A percentile compares a stretch with the other conserved stretches of the same genome.
These are phyloP conservation scores for Anthostomella pinea DNA, from an alignment of 2,329 filamentous ascomycete species.

Conservation along the genomic window DNA sequence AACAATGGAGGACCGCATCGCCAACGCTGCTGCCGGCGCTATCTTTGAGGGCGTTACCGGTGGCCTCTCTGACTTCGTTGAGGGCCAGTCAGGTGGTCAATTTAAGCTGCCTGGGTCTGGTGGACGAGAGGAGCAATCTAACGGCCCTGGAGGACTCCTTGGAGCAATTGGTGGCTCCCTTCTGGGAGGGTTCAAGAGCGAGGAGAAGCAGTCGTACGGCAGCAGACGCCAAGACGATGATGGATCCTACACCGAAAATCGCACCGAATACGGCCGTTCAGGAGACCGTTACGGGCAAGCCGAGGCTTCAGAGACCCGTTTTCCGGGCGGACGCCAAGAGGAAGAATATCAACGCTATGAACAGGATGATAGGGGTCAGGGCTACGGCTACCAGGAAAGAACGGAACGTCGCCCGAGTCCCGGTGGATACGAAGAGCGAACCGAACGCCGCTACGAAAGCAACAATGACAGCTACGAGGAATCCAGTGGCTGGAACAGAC, in stretches of 20 bases:
- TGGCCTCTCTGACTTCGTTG: slow-evolving; percentile 45
- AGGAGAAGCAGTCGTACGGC: slow-evolving; percentile 53
- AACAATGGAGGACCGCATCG: slow-evolving; percentile 55
- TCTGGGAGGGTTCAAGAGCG: slow-evolving; percentile 58
- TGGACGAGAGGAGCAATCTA: slow-evolving; percentile 46
- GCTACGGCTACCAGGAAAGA: slow-evolving; percentile 58
- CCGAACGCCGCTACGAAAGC: slow-evolving; percentile 48
- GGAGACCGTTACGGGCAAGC: slow-evolving; percentile 59
- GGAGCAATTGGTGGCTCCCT: slow-evolving; percentile 66
- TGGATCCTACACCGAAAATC: slow-evolving; percentile 58
- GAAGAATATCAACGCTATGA: slow-evolving; percentile 63
- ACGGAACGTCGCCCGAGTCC: slow-evolving; percentile 51
- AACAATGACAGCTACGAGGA: slow-evolving; percentile 32
- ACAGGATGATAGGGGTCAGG: slow-evolving; percentile 46
- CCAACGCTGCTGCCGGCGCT: slow-evolving; percentile 52
- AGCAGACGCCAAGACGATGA: slow-evolving; percentile 54
- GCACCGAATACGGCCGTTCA: slow-evolving; percentile 59
- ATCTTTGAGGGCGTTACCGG: slow-evolving; percentile 58
- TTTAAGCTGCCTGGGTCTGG: slow-evolving; percentile 19
- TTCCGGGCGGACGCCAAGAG: slow-evolving; percentile 53
- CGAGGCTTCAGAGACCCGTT: slow-evolving; percentile 56
- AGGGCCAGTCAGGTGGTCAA: slow-evolving; percentile 42
- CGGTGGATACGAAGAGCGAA: slow-evolving; percentile 57
- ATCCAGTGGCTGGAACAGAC: slow-evolving; percentile 23
- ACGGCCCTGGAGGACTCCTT: slow-evolving; percentile 67